Evolutionary conservation across 345 rosid species (phyloP).

Genomic region (Adansonia digitata): DNA sequence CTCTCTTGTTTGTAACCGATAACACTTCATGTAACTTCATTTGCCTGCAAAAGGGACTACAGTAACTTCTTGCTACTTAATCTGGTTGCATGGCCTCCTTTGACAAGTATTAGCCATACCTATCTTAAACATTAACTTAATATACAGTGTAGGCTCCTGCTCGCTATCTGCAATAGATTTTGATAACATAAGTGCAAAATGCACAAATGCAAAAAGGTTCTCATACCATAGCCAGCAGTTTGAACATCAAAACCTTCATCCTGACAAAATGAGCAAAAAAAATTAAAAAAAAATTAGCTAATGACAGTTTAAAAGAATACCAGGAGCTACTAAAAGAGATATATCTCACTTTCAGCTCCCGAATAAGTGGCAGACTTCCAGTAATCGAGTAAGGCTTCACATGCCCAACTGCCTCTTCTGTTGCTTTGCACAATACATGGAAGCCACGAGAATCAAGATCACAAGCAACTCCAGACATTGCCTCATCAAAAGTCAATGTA

Average conservation of each 20-base stretch:
- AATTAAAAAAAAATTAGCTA: neutral
- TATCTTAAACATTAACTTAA: neutral
- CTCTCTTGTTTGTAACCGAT: neutral
- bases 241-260: slow-evolving; percentile 98
- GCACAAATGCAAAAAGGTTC: neutral
- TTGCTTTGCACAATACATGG: slow-evolving; percentile 82
- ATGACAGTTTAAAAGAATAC: neutral
- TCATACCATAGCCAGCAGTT: slow-evolving; percentile 81
- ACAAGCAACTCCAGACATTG: slow-evolving; percentile 85
- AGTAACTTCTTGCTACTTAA: neutral
- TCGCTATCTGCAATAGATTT: neutral
- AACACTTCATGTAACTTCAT: neutral
- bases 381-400: slow-evolving; percentile 94
- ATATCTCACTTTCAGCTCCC: slow-evolving; percentile 67
- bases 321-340: neutral
- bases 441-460: slow-evolving; percentile 82
- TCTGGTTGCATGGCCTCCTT: neutral
- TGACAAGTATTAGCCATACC: neutral
- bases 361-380: slow-evolving; percentile 87
- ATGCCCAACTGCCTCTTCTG: slow-evolving; percentile 82
- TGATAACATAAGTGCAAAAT: neutral
- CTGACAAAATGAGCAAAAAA: slow-evolving; percentile 32
- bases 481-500: slow-evolving; percentile 67
- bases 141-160: neutral
- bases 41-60: neutral